These are phyloP conservation scores for Calocera viscosa DNA, from an alignment of 768 basidiomycete species.

Conservation along the genomic window DNA sequence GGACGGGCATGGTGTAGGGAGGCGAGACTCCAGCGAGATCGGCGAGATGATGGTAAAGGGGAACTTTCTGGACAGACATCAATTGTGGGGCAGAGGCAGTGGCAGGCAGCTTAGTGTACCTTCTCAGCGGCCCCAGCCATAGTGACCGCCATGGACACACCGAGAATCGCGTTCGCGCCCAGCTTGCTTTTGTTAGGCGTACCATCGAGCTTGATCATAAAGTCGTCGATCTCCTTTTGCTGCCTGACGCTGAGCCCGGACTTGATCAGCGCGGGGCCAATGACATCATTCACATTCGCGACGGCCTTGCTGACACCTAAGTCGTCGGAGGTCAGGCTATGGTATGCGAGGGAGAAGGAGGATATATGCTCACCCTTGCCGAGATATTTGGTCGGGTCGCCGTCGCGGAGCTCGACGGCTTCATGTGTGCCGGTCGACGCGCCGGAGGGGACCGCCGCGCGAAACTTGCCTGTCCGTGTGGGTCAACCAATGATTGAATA, in stretches of 20 bases:
- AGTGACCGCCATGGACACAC: conserved; percentile 89
- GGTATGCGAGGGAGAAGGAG: not conserved
- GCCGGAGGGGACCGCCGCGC: conserved; percentile 91
- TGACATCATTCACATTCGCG: conserved; percentile 79
- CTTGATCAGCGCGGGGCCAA: conserved; percentile 80
- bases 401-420: conserved; percentile 96
- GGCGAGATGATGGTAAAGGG: conserved; percentile 92
- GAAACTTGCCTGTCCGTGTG: conserved; percentile 60
- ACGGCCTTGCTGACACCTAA: conserved; percentile 89
- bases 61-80: conserved; percentile 44
- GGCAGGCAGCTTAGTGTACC: no score
- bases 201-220: conserved; percentile 95
- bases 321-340: not conserved
- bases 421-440: conserved; percentile 97
- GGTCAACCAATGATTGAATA: not conserved
- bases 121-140: conserved; percentile 92
- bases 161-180: conserved; percentile 98
- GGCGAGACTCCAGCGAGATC: conserved; percentile 90
- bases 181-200: conserved; percentile 98
- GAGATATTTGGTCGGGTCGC: conserved; percentile 81
- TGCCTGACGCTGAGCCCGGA: conserved; percentile 69
- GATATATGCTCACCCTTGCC: conserved; percentile 65
- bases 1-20: conserved; percentile 82
- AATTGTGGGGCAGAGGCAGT: no score
- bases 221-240: conserved; percentile 93